Conservation (phyloP, 192 early-diverging fungal species). For the Dimargaris cristalligena region DNA sequence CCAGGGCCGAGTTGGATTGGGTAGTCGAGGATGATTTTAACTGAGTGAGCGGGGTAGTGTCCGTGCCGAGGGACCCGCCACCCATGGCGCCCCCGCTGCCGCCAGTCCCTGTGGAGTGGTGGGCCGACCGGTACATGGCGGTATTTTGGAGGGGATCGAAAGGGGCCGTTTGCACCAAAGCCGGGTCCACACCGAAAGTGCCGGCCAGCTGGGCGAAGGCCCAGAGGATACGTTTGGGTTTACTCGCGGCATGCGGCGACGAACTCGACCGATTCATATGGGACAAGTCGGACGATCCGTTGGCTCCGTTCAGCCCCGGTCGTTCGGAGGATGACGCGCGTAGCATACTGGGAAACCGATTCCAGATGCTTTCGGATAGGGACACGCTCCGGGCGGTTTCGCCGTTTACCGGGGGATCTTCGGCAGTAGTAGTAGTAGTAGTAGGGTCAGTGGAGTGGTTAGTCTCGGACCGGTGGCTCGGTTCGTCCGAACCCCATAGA, state of each 20-base stretch:
- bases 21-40: constrained; percentile 1
- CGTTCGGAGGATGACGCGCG: constrained; percentile 8
- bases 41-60: neutral
- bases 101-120: neutral
- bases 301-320: too few relatives aligned
- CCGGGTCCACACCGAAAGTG: neutral
- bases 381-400: neutral
- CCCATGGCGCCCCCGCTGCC: neutral
- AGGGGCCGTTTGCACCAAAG: neutral
- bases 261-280: constrained; percentile 1
- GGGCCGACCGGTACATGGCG: neutral
- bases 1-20: neutral
- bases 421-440: neutral
- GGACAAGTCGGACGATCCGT: neutral
- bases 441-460: neutral
- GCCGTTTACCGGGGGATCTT: neutral
- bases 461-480: too few relatives aligned
- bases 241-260: neutral
- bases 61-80: neutral
- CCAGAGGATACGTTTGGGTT: neutral
- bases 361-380: constrained; percentile 1
- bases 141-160: neutral
- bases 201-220: constrained; percentile 8
- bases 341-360: constrained; percentile 8
- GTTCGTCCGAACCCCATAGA: neutral